Evolutionary conservation across 2,329 filamentous ascomycete genomes (phyloP).

Genomic region (Cryphonectria naterciae): DNA sequence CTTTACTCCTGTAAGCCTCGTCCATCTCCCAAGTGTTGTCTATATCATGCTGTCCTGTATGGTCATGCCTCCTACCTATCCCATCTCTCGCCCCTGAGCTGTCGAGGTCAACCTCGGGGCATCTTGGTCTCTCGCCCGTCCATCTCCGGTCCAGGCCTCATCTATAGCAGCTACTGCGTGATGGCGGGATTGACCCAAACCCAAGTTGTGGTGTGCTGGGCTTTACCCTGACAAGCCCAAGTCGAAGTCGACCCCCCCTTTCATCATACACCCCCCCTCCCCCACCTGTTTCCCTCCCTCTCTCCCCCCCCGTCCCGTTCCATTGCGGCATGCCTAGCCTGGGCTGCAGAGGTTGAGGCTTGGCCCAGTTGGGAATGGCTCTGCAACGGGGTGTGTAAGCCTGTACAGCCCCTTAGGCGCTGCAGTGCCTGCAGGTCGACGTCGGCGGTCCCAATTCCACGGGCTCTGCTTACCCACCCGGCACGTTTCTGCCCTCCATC

Average conservation of each 20-base stretch:
- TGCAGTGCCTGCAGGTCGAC: slow-evolving; percentile 15
- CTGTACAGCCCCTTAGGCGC: background rate
- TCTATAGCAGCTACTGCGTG: background rate
- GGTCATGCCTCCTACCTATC: background rate
- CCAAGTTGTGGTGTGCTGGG: background rate
- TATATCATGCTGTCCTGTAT: background rate
- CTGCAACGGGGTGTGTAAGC: background rate
- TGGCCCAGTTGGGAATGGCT: slow-evolving; percentile 6
- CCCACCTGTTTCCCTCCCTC: background rate
- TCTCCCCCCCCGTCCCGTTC: background rate
- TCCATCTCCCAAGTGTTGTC: background rate
- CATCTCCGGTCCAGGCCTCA: background rate
- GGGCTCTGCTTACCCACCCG: slow-evolving; percentile 17
- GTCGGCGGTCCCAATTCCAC: background rate
- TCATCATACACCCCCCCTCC: background rate
- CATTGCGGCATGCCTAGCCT: slow-evolving; percentile 1
- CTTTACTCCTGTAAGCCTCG: background rate
- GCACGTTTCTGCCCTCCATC: slow-evolving; percentile 16
- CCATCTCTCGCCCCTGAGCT: no score
- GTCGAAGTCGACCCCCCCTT: background rate
- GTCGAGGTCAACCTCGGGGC: background rate
- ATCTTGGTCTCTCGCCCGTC: background rate
- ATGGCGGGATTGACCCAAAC: background rate
- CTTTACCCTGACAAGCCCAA: background rate
- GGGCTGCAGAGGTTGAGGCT: slow-evolving; percentile 6